phyloP scores from a whole-genome alignment of 73 alveolate species.

The Tetrahymena borealis region DNA sequence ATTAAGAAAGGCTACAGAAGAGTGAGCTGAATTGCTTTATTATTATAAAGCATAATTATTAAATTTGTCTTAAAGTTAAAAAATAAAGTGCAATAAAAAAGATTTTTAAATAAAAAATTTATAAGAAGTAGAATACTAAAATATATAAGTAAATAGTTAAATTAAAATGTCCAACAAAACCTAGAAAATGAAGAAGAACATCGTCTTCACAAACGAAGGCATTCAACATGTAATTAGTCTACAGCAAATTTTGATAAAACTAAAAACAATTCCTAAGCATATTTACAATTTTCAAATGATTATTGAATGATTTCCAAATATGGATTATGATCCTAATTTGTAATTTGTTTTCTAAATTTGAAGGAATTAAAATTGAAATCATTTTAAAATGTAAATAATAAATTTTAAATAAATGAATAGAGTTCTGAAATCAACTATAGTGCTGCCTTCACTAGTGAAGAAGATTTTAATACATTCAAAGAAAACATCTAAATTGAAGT shows the following conservation, averaged over 20 bases:
- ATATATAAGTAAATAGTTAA: not conserved
- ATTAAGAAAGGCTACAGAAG: not conserved
- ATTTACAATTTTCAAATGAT: too few species aligned
- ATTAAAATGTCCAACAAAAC: not conserved
- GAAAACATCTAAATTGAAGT: not conserved
- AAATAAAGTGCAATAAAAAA: not conserved
- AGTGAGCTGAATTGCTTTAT: not conserved
- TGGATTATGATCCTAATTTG: not conserved
- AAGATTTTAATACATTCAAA: not conserved
- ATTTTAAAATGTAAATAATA: not conserved
- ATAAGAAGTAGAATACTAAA: not conserved
- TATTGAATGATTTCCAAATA: too few species aligned
- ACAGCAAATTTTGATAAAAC: not conserved
- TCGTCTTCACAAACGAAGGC: not conserved
- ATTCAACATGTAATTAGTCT: not conserved
- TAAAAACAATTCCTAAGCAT: too few species aligned
- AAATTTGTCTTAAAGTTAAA: not conserved
- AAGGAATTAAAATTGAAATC: not conserved
- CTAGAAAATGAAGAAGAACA: not conserved
- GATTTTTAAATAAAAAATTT: not conserved
- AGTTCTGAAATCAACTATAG: not conserved
- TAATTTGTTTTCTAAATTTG: not conserved
- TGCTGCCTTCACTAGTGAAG: not conserved
- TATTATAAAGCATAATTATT: not conserved
- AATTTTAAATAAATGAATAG: not conserved